phyloP scores from a whole-genome alignment of 2,329 filamentous ascomycete species.

The Polychaeton citri region DNA sequence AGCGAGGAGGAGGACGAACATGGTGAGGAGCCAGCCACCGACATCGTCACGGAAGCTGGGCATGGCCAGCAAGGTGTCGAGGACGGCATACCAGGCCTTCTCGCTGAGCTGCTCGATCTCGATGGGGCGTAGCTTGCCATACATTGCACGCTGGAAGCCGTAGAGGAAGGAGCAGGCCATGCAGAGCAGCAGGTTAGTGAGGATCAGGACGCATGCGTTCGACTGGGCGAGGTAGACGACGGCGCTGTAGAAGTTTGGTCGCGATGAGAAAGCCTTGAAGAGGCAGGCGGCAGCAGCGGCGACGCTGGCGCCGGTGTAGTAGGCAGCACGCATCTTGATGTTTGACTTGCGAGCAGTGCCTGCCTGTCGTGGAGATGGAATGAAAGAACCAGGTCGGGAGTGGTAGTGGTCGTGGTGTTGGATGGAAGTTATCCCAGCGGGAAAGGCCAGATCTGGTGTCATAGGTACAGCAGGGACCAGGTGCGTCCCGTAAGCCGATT shows the following conservation, averaged over 20 bases:
- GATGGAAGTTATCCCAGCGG: neutral
- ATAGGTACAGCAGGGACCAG: no score
- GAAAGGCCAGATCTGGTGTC: neutral
- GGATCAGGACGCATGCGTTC: constrained; percentile 86
- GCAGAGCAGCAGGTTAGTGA: constrained; percentile 82
- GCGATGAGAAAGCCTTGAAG: constrained; percentile 81
- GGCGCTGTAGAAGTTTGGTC: constrained; percentile 96
- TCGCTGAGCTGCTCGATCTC: constrained; percentile 97
- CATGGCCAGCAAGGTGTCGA: constrained; percentile 94
- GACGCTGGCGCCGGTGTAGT: constrained; percentile 46
- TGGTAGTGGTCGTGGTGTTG: neutral
- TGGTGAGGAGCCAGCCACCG: constrained; percentile 84
- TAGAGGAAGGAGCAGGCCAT: constrained; percentile 70
- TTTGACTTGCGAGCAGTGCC: no score
- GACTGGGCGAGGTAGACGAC: constrained; percentile 95
- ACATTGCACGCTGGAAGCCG: constrained; percentile 78
- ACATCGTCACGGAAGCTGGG: constrained; percentile 95
- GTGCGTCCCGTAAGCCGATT: no score
- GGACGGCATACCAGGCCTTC: constrained; percentile 95
- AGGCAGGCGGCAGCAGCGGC: constrained; percentile 73
- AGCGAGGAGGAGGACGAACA: constrained; percentile 86
- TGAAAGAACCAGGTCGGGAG: no score
- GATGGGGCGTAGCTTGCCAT: constrained; percentile 77
- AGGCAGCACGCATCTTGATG: constrained; percentile 16
- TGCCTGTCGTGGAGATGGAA: no score